Conservation (phyloP, 2,329 filamentous ascomycete genomes). For the Fusarium nurragi region DNA sequence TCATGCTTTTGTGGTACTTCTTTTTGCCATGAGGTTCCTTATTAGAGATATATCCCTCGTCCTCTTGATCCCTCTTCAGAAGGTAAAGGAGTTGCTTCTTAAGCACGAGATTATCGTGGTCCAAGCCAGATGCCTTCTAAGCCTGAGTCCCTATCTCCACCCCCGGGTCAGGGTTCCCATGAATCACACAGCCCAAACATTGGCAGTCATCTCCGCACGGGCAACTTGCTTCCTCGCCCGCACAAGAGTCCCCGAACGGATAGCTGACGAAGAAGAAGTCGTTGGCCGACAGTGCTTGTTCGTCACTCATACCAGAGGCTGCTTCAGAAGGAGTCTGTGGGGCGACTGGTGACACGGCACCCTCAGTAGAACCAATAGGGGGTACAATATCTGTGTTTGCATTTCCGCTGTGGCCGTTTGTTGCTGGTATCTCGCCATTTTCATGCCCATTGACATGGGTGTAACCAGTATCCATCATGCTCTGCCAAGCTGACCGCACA, state of each 20-base stretch:
- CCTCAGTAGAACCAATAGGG: conserved; percentile 38
- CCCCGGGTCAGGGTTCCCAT: conserved; percentile 49
- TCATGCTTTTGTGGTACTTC: not conserved
- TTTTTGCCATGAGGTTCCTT: not conserved
- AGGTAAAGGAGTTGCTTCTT: not conserved
- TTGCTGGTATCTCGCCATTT: conserved; percentile 30
- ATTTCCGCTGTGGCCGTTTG: conserved; percentile 25
- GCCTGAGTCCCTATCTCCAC: conserved; percentile 9
- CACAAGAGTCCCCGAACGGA: conserved; percentile 58
- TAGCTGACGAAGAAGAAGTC: conserved; percentile 71
- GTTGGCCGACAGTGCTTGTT: conserved; percentile 60
- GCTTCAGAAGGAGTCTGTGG: conserved; percentile 60
- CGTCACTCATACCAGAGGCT: conserved; percentile 57
- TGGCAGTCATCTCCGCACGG: conserved; percentile 68
- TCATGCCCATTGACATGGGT: conserved; percentile 42
- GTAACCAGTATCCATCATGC: conserved; percentile 49
- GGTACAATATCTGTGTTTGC: conserved; percentile 29
- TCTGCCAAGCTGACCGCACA: conserved; percentile 60
- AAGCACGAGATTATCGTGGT: not conserved
- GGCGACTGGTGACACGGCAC: conserved; percentile 51
- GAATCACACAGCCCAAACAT: conserved; percentile 66
- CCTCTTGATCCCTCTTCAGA: not conserved
- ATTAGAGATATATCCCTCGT: not conserved
- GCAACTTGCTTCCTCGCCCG: conserved; percentile 60
- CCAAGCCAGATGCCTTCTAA: not conserved